These are phyloP conservation scores for Lactarius sanguifluus DNA, from an alignment of 768 basidiomycete genomes.

Conservation along the genomic window DNA sequence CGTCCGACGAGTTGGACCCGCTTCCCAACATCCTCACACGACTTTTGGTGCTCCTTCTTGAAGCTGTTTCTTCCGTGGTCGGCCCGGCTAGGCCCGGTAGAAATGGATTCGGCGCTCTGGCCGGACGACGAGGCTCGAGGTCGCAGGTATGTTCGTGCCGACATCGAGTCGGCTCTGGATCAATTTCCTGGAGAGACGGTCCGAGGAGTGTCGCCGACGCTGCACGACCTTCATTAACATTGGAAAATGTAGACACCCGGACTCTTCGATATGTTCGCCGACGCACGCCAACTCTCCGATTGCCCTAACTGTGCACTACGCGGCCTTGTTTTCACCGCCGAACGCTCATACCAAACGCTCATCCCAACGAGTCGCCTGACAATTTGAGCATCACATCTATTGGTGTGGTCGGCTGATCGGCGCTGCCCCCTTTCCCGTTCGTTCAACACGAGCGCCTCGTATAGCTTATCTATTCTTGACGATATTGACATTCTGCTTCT, in stretches of 20 bases:
- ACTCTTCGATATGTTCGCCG: neutral
- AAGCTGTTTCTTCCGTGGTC: neutral
- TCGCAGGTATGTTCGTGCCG: neutral
- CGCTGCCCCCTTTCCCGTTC: neutral
- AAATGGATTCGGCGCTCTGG: neutral
- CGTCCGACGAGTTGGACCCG: neutral
- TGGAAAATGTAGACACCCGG: neutral
- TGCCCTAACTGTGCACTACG: neutral
- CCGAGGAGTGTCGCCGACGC: neutral
- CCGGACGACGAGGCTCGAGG: neutral
- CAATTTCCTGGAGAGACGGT: neutral
- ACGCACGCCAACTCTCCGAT: neutral
- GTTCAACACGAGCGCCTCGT: conserved; percentile 1
- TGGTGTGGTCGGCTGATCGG: neutral
- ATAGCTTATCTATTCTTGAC: neutral
- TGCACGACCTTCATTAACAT: neutral
- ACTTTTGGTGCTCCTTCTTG: neutral
- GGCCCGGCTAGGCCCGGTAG: neutral
- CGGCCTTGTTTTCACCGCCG: neutral
- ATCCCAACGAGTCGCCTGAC: neutral
- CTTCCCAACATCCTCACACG: neutral
- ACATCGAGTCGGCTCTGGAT: neutral
- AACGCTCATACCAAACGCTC: neutral
- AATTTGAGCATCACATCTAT: neutral
- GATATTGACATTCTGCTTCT: neutral